A percentile compares a stretch with the other conserved stretches of the same genome.
These are phyloP conservation scores for Wallacemonas sp. DNA, from an alignment of 208 protist species.

Conservation along the genomic window DNA sequence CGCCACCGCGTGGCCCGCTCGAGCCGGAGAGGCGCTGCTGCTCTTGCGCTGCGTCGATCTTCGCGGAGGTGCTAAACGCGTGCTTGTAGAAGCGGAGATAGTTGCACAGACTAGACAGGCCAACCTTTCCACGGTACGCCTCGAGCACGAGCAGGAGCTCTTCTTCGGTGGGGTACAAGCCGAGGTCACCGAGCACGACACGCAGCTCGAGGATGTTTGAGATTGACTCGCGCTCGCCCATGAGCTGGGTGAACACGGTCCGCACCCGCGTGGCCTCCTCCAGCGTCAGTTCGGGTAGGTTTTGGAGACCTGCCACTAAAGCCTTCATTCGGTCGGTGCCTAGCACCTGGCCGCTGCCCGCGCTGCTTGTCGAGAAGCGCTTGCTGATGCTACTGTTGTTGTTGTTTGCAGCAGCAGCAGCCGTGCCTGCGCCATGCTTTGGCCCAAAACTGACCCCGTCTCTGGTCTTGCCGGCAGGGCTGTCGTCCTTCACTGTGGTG, in stretches of 20 bases:
- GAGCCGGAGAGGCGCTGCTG: neutral
- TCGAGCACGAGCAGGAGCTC: slow-evolving; percentile 64
- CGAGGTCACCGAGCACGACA: slow-evolving; percentile 67
- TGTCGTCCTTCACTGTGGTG: slow-evolving; percentile 9
- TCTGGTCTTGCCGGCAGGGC: neutral
- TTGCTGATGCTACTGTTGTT: too few species aligned
- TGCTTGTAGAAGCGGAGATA: slow-evolving; percentile 88
- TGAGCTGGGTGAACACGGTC: slow-evolving; percentile 33
- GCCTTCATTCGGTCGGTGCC: slow-evolving; percentile 12
- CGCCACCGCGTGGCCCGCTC: neutral
- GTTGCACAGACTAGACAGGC: slow-evolving; percentile 51
- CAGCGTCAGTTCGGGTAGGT: slow-evolving; percentile 69
- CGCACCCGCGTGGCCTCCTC: slow-evolving; percentile 66
- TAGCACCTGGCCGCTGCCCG: neutral
- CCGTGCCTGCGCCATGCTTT: neutral
- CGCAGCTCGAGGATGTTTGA: slow-evolving; percentile 72
- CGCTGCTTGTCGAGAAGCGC: neutral
- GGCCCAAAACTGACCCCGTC: slow-evolving; percentile 9
- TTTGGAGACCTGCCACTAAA: slow-evolving; percentile 26
- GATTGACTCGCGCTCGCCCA: slow-evolving; percentile 67
- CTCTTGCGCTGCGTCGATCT: slow-evolving; percentile 21
- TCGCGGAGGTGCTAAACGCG: slow-evolving; percentile 24
- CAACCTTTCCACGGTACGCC: slow-evolving; percentile 61
- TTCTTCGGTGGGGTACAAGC: slow-evolving; percentile 68
- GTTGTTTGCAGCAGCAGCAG: too few species aligned